Evolutionary conservation across 306 rosid species (phyloP), one percentile per base, ranked within the genome.

Genomic region (Lupinus albus): DNA sequence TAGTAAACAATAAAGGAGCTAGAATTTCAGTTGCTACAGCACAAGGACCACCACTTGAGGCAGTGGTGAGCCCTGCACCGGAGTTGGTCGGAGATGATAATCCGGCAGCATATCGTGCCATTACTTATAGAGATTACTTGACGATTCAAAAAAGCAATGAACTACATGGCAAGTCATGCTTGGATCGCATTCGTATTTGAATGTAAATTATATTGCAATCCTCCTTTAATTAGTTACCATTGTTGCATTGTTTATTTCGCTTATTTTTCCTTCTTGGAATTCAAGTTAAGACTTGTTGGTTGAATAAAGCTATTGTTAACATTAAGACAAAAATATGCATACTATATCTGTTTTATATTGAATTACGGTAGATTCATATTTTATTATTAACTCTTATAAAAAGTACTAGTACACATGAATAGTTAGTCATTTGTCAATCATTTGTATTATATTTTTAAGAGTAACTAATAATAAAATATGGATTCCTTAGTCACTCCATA

Each of bases 21-120:
- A 81, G 95, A 67, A 77, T 88, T 39, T 81, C 91, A 0, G n/a
- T 83, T 13, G 91, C 70, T 9, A 60, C 73, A 17, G 83, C 85
- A 3, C 68, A 83, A 1, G 95, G 95, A 28, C 88, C 91, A n/a
- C 9, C 74, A 3, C 72, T 78, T 14, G 84, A 88, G 48, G 63
- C 72, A 56, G 1, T 64, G 3, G 84, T 86, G 3, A 55, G 33
- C 5, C 87, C 89, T 21, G 73, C 76, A 3, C 59, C 78, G 0
- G 78, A 84, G 59, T 18, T 87, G 1, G 4, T 84, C 9, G 3
- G 13, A 2, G 42, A 79, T 21, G 30, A 49, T 46, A 20, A 72
- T 3, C 82, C 78, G 1, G 49, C 81, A 0, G 17, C 49, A 33
- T 84, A 75, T 52, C 76, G 77, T 16, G 83, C 73, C 45, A 84